Conservation (phyloP, 176 grass and related monocot species). For the Musa troglodytarum region DNA sequence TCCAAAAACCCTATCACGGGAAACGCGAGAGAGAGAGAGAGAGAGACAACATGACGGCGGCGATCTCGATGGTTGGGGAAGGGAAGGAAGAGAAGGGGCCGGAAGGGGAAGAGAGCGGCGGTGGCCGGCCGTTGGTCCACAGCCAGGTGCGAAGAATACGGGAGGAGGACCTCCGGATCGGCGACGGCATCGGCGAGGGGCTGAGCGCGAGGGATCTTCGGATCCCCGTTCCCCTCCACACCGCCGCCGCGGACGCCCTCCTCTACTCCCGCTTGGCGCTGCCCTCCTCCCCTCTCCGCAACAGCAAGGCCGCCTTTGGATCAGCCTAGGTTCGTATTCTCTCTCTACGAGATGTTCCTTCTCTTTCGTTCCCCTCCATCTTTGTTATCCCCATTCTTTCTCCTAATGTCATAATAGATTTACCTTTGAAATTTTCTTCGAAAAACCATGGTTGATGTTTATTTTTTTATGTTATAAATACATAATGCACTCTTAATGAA, state of each 20-base stretch:
- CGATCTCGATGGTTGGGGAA: not conserved
- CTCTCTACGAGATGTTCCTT: too few relatives aligned
- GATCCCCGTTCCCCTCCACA: not conserved
- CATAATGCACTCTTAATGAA: too few relatives aligned
- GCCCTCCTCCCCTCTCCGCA: not conserved
- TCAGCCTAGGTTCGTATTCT: not conserved
- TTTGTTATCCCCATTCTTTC: too few relatives aligned
- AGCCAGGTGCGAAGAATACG: constrained; percentile 20
- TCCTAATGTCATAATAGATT: too few relatives aligned
- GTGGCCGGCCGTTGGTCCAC: not conserved
- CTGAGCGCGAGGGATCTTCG: constrained; percentile 1
- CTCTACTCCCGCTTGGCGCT: not conserved
- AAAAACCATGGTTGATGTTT: too few relatives aligned
- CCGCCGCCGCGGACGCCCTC: not conserved
- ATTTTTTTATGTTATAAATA: too few relatives aligned
- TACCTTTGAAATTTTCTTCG: too few relatives aligned
- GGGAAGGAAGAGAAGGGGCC: not conserved
- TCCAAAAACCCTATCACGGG: not conserved
- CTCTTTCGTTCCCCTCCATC: too few relatives aligned
- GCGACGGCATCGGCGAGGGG: constrained; percentile 3
- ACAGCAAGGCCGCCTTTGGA: not conserved
- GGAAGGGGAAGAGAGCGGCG: not conserved
- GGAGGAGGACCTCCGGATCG: constrained; percentile 23
- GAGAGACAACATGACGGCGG: not conserved
- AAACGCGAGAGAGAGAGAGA: not conserved